These are phyloP conservation scores for Arachis stenosperma DNA, from an alignment of 306 rosid species.

Conservation along the genomic window DNA sequence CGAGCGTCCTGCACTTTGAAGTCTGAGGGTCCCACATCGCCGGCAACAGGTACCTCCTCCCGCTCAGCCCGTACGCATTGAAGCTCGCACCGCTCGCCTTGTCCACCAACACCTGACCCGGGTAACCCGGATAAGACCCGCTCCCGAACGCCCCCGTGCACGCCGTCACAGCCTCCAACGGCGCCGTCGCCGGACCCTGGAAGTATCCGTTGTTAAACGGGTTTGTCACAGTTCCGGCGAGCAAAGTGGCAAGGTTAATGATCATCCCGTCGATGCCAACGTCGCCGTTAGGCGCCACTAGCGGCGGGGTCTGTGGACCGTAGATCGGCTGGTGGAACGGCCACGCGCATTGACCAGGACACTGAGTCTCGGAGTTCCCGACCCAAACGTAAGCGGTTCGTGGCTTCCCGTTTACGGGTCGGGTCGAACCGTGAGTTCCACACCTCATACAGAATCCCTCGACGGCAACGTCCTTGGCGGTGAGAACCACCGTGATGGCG, in stretches of 20 bases:
- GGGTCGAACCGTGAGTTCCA: constrained; percentile 69
- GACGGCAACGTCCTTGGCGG: constrained; percentile 75
- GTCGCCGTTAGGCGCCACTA: constrained; percentile 89
- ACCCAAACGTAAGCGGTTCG: constrained; percentile 77
- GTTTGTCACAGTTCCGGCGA: constrained; percentile 92
- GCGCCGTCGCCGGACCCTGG: constrained; percentile 80
- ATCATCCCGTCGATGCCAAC: constrained; percentile 91
- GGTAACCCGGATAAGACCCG: constrained; percentile 85
- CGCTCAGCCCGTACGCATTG: constrained; percentile 73
- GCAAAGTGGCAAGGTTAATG: constrained; percentile 78
- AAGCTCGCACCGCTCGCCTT: constrained; percentile 67
- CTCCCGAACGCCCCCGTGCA: constrained; percentile 78
- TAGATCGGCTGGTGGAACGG: constrained; percentile 92
- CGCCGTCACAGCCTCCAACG: constrained; percentile 84
- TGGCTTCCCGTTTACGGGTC: constrained; percentile 10
- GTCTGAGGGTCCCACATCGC: constrained; percentile 97
- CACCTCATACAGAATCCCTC: constrained; percentile 82
- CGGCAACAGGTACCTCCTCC: constrained; percentile 71
- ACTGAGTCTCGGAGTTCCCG: constrained; percentile 81
- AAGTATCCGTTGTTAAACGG: constrained; percentile 85
- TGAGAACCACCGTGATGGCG: constrained; percentile 66
- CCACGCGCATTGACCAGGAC: constrained; percentile 97
- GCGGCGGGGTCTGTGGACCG: constrained; percentile 87
- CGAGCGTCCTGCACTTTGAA: constrained; percentile 67
- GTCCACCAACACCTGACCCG: constrained; percentile 69